A percentile compares a stretch with the other conserved stretches of the same genome.
Evolutionary conservation across 257 asterid genomes (phyloP).

Genomic region (Ajuga chamaepitys): DNA sequence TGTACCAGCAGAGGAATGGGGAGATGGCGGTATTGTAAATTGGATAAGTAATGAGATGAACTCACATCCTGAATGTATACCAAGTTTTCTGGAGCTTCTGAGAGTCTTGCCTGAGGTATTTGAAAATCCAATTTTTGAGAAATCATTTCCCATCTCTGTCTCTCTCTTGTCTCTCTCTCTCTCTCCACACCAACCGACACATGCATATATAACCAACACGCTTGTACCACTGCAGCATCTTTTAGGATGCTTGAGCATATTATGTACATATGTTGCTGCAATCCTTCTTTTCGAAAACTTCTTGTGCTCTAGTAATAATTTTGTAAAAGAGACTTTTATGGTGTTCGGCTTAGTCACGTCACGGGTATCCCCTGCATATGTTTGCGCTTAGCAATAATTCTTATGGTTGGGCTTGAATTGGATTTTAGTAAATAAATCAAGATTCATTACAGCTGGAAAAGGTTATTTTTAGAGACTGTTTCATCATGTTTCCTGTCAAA

Average conservation of each 20-base stretch:
- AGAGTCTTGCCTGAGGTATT: conserved; percentile 95
- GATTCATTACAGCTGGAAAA: not conserved
- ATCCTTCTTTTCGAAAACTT: not conserved
- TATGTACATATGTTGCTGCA: not conserved
- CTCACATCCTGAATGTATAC: conserved; percentile 78
- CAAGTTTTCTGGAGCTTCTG: conserved; percentile 95
- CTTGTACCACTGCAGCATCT: not conserved
- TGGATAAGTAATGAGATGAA: conserved; percentile 94
- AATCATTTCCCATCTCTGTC: not conserved
- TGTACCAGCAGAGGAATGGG: conserved; percentile 92
- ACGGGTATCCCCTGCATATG: not conserved
- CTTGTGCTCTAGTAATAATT: not conserved
- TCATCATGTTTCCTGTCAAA: too few species aligned
- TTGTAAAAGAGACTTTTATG: not conserved
- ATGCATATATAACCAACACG: not conserved
- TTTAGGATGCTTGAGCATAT: not conserved
- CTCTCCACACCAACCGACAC: not conserved
- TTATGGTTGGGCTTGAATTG: conserved; percentile 2
- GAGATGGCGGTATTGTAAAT: conserved; percentile 82
- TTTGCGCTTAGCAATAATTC: not conserved
- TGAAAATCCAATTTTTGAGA: conserved; percentile 2
- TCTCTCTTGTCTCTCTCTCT: not conserved
- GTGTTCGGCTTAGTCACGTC: conserved; percentile 1
- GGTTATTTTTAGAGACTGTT: not conserved
- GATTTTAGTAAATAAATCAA: not conserved